Evolutionary conservation across 306 rosid species (phyloP), one percentile per base, ranked within the genome.

Genomic region (Begonia fuchsioides): DNA sequence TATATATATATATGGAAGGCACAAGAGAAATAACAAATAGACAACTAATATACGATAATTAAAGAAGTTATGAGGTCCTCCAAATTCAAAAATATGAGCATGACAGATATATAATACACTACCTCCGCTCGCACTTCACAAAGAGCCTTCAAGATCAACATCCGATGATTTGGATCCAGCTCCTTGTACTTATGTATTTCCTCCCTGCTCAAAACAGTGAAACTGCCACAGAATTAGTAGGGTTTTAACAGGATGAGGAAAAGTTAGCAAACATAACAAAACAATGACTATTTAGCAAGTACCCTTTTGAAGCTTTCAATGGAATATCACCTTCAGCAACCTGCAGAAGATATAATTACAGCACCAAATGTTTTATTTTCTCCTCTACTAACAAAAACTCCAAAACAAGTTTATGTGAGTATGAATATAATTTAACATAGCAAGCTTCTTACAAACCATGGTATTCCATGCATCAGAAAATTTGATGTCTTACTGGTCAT

Each of bases 91-190:
- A 68, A 20, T n/a, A n/a, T 16, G 12, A 53, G 50, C 46, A 56
- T 45, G 59, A 59, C 12, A 32, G 44, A 39, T 54, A 66, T 19
- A 56, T 18, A 51, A 61, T 9, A 53, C 44, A 56, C 12, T 81
- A 84, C 95, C 35, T 78, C 80, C 52, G 81, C 90, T 73, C 97
- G 72, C 69, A 84, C 61, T 81, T 84, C 95, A 71, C 97, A 90
- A 16, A 84, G 90, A 3, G 93, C 95, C 68, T 84, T 90, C 20
- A 90, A 67, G 38, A 84, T 64, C 50, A 72, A 50, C 52, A 90
- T 64, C 55, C 92, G 95, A 55, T 72, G 72, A 16, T 44, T 60
- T 5, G 97, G 82, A 73, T 71, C 68, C 44, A 90, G 93, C 38
- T 63, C 78, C 72, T 72, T 76, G 73, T 84, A 90, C 51, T 56